Percentiles rank a stretch among this genome's conserved stretches.
phyloP scores from a whole-genome alignment of 208 protist species.

The Porcisia hertigi region DNA sequence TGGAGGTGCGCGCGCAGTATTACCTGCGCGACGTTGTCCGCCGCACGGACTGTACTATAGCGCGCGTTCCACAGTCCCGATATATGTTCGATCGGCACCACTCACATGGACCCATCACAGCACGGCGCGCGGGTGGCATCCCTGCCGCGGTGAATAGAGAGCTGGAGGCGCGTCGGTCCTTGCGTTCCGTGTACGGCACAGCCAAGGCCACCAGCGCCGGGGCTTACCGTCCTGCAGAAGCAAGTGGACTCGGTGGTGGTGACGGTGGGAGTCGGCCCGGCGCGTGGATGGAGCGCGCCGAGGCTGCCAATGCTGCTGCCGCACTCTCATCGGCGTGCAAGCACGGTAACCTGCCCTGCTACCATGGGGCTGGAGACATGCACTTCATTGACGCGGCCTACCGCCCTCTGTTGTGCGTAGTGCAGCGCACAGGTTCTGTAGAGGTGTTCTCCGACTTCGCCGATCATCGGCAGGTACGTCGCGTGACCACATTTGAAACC shows the following conservation, averaged over 20 bases:
- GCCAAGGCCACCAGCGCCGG: neutral
- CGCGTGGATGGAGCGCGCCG: conserved; percentile 27
- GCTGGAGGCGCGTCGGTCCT: conserved; percentile 4
- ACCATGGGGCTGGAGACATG: conserved; percentile 43
- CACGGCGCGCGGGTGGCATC: conserved; percentile 1
- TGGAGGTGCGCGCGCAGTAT: conserved; percentile 30
- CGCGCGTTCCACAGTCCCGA: conserved; percentile 21
- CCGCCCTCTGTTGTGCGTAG: conserved; percentile 66
- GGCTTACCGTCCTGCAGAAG: conserved; percentile 12
- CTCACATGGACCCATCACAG: conserved; percentile 7
- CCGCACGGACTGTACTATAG: conserved; percentile 25
- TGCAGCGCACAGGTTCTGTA: conserved; percentile 68
- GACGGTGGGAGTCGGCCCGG: conserved; percentile 10
- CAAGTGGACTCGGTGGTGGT: conserved; percentile 10
- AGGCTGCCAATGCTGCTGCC: conserved; percentile 25
- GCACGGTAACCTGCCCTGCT: conserved; percentile 17
- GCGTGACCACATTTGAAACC: conserved; percentile 69
- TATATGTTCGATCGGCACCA: conserved; percentile 45
- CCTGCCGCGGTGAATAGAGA: neutral
- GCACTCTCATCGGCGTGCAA: conserved; percentile 24
- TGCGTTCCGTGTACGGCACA: neutral
- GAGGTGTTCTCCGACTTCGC: conserved; percentile 65
- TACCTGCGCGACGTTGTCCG: conserved; percentile 32
- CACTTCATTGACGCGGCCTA: conserved; percentile 77
- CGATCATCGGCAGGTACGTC: conserved; percentile 31